Percentiles rank a stretch among this genome's conserved stretches.
phyloP scores from a whole-genome alignment of 306 rosid genomes.

The Hylodesmum podocarpum region DNA sequence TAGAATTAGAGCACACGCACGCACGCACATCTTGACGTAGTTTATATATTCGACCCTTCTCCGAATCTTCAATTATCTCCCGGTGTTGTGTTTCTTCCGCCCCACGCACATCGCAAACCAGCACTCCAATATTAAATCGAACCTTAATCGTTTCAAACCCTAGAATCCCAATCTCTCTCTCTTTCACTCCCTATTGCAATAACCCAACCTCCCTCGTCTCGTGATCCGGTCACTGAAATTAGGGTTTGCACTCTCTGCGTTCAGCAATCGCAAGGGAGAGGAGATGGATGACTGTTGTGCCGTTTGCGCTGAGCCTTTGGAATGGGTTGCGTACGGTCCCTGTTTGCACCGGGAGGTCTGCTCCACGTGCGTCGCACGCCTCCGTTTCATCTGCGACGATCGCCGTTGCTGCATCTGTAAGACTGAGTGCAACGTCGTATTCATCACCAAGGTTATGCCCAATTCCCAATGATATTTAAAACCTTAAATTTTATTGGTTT shows the following conservation, averaged over 20 bases:
- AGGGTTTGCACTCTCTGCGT: slow-evolving; percentile 31
- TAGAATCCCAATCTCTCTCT: neutral
- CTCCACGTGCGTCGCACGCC: slow-evolving; percentile 92
- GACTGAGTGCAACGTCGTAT: slow-evolving; percentile 60
- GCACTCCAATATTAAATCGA: neutral
- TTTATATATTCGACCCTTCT: neutral
- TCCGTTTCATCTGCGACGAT: slow-evolving; percentile 93
- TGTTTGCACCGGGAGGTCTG: slow-evolving; percentile 94
- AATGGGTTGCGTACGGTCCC: slow-evolving; percentile 96
- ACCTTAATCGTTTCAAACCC: slow-evolving; percentile 3
- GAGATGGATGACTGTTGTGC: slow-evolving; percentile 94
- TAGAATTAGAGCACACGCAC: too few species aligned
- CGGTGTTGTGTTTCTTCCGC: neutral
- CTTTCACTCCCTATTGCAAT: neutral
- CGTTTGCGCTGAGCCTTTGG: slow-evolving; percentile 89
- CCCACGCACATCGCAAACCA: neutral
- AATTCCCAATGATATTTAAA: neutral
- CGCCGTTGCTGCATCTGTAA: slow-evolving; percentile 91
- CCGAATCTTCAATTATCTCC: neutral
- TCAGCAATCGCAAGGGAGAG: neutral
- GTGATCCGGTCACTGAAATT: slow-evolving; percentile 5
- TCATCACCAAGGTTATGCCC: slow-evolving; percentile 75
- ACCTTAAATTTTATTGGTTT: neutral
- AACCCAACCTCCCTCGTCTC: neutral
- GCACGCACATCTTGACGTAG: neutral